These are phyloP conservation scores for Chimonanthus praecox DNA, from an alignment of 164 flowering plant species.

Conservation along the genomic window DNA sequence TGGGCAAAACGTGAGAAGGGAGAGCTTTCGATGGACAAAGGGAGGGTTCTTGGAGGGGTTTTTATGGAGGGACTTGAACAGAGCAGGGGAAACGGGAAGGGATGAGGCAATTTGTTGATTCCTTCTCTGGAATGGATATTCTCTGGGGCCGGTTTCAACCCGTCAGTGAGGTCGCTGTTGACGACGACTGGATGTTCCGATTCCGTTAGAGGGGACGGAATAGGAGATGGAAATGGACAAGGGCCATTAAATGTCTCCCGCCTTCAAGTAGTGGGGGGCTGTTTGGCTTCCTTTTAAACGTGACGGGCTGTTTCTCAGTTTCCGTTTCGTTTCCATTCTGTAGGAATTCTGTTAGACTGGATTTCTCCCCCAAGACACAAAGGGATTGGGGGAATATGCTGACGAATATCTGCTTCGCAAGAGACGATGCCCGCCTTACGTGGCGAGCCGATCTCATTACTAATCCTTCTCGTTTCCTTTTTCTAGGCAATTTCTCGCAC, in stretches of 20 bases:
- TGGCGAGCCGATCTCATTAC: neutral
- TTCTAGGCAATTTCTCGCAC: no score
- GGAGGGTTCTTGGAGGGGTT: neutral
- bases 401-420: neutral
- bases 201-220: neutral
- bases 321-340: neutral
- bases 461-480: neutral
- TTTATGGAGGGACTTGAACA: neutral
- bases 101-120: no score
- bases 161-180: neutral
- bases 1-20: neutral
- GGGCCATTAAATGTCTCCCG: no score
- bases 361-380: neutral
- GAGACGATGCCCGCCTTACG: neutral
- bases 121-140: no score
- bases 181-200: neutral
- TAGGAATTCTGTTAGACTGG: neutral
- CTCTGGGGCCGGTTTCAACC: no score
- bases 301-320: neutral
- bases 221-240: neutral
- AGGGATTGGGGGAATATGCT: neutral
- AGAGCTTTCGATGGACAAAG: neutral
- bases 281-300: neutral
- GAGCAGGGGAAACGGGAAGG: neutral
- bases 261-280: neutral